Conservation (phyloP, 2,329 filamentous ascomycete species). For the Didymella segeticola region DNA sequence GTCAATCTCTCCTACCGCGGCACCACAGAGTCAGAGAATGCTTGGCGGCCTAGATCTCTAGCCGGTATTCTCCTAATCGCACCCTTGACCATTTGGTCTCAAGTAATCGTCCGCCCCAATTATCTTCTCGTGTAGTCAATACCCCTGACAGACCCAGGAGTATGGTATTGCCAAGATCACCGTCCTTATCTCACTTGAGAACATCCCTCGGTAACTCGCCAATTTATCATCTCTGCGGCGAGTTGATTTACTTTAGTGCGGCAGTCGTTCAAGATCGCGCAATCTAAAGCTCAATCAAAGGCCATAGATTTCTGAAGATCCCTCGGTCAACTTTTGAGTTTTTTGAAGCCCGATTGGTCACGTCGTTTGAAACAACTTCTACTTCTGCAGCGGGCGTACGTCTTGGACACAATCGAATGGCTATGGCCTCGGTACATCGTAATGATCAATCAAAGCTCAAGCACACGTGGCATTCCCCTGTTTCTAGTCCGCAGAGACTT, state of each 20-base stretch:
- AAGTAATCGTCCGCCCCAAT: background rate
- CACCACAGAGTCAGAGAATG: background rate
- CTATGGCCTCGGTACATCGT: too few relatives aligned
- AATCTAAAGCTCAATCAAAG: background rate
- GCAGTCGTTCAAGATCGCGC: background rate
- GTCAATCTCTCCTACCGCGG: background rate
- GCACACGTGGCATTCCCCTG: too few relatives aligned
- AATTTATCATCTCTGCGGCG: background rate
- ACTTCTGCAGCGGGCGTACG: background rate
- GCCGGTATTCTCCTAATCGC: background rate
- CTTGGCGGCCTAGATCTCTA: background rate
- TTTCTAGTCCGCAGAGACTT: too few relatives aligned
- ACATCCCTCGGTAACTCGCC: background rate
- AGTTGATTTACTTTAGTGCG: background rate
- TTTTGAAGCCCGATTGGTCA: background rate
- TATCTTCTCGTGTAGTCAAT: background rate
- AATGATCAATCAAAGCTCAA: too few relatives aligned
- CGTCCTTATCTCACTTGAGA: background rate
- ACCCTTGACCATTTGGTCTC: background rate
- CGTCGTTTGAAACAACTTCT: background rate
- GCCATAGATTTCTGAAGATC: background rate
- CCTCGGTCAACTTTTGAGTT: background rate
- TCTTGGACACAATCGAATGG: too few relatives aligned
- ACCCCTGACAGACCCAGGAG: background rate
- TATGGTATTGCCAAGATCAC: background rate